Evolutionary conservation across 2,329 filamentous ascomycete genomes (phyloP).

Genomic region (Venturia asperata): DNA sequence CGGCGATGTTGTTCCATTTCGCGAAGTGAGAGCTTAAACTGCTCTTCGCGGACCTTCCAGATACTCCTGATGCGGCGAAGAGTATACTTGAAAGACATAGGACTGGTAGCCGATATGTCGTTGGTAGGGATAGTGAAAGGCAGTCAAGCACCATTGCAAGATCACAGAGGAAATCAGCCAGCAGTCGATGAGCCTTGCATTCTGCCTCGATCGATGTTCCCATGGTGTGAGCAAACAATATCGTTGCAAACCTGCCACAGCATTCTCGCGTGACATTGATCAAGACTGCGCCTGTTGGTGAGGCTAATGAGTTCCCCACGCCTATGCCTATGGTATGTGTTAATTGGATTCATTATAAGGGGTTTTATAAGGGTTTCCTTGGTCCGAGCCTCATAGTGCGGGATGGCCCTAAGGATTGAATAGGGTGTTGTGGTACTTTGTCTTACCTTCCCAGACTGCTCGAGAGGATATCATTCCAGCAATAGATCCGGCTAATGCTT

Average conservation of each 20-base stretch:
- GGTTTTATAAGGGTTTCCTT: not conserved
- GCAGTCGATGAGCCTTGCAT: not conserved
- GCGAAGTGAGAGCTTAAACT: conserved; percentile 3
- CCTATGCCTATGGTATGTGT: not conserved
- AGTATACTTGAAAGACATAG: not conserved
- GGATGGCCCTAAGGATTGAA: not conserved
- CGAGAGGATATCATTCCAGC: conserved; percentile 12
- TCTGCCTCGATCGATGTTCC: conserved; percentile 12
- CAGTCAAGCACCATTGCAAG: not conserved
- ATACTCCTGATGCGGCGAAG: conserved; percentile 5
- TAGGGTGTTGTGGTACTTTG: not conserved
- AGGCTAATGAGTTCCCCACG: not conserved
- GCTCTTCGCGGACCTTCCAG: conserved; percentile 5
- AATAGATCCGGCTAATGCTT: conserved; percentile 5
- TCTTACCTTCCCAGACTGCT: conserved; percentile 8
- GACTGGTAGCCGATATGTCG: not conserved
- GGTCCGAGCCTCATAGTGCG: not conserved
- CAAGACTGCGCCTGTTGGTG: conserved; percentile 6
- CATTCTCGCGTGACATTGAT: conserved; percentile 8
- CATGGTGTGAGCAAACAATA: not conserved
- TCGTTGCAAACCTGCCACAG: not conserved
- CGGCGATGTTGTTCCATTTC: conserved; percentile 5
- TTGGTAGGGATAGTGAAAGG: not conserved
- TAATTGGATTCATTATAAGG: not conserved
- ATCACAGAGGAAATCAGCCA: not conserved